Evolutionary conservation across 257 asterid genomes (phyloP).

Genomic region (Forsythia suspensa): DNA sequence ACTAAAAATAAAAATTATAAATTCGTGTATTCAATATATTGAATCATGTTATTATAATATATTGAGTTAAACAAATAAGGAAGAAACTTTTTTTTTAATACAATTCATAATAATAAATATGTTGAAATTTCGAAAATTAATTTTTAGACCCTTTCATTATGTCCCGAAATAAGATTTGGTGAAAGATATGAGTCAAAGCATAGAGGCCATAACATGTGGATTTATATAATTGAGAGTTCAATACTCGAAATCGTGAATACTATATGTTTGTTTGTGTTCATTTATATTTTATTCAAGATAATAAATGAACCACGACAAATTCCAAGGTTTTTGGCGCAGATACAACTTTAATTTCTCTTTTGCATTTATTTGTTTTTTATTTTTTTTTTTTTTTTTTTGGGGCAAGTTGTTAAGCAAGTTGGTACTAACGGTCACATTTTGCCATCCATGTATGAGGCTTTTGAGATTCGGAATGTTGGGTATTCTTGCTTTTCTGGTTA

Average conservation of each 20-base stretch:
- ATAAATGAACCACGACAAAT: conserved; percentile 32
- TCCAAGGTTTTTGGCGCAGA: conserved; percentile 58
- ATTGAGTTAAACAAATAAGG: no score
- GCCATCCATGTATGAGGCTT: conserved; percentile 28
- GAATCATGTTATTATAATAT: no score
- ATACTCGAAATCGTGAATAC: background rate
- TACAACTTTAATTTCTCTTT: background rate
- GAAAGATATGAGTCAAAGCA: no score
- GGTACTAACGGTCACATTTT: conserved; percentile 28
- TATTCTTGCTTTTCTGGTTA: background rate
- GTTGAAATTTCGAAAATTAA: no score
- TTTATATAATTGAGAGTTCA: no score
- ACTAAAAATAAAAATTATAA: no score
- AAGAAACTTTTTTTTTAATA: no score
- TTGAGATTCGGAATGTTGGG: conserved; percentile 25
- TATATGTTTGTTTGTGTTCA: conserved; percentile 24
- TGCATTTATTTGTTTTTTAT: background rate
- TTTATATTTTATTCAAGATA: background rate
- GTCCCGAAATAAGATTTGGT: no score
- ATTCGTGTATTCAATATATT: no score
- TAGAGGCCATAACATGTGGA: no score
- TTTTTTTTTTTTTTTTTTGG: background rate
- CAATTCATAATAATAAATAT: no score
- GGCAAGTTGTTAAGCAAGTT: conserved; percentile 18
- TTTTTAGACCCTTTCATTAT: no score